Evolutionary conservation across 2,329 filamentous ascomycete species (phyloP).

Genomic region (Curvularia lunata): DNA sequence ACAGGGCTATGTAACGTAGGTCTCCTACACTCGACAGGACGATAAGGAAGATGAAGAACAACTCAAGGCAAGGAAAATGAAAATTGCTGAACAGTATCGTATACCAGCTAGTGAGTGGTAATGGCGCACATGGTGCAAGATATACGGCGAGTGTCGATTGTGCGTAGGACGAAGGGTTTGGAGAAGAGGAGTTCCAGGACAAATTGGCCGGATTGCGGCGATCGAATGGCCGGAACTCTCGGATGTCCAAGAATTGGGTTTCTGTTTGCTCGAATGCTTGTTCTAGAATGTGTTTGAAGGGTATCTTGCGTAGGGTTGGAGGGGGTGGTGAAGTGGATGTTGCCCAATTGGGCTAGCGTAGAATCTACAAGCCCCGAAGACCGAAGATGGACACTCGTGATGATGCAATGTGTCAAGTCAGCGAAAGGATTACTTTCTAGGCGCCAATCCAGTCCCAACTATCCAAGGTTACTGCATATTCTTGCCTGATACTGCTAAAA

Average conservation of each 20-base stretch:
- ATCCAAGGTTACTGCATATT: not conserved
- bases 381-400: slow-evolving; percentile 18
- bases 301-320: no score
- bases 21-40: not conserved
- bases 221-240: not conserved
- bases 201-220: not conserved
- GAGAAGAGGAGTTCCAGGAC: not conserved
- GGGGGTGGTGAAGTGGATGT: not conserved
- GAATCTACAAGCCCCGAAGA: slow-evolving; percentile 13
- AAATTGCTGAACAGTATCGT: not conserved
- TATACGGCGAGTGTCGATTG: not conserved
- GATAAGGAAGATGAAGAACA: slow-evolving; percentile 3
- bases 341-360: slow-evolving; percentile 12
- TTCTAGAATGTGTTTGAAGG: not conserved
- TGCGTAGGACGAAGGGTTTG: not conserved
- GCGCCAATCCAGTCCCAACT: not conserved
- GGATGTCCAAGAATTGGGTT: not conserved
- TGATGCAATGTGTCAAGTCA: slow-evolving; percentile 45
- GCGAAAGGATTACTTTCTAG: slow-evolving; percentile 23
- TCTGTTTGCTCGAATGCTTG: not conserved
- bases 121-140: not conserved
- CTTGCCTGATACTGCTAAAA: not conserved
- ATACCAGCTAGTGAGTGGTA: not conserved
- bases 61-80: not conserved
- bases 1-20: slow-evolving; percentile 6